phyloP scores from a whole-genome alignment of 305 asterid genomes.

The Fraxinus dipetala region DNA sequence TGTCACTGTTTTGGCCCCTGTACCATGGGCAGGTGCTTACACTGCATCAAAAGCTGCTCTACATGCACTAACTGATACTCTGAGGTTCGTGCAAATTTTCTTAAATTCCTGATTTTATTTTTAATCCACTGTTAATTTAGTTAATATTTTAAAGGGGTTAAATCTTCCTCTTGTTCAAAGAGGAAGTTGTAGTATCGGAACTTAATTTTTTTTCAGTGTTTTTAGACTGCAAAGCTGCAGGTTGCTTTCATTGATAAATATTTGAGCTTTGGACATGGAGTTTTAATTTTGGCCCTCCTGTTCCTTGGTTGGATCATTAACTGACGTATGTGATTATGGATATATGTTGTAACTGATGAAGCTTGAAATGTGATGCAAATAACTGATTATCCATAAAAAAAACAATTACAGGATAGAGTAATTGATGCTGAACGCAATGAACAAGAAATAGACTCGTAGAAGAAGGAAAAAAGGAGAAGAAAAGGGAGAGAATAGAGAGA shows the following conservation, averaged over 20 bases:
- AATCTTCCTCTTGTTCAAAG: neutral
- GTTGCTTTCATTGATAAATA: neutral
- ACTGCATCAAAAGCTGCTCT: constrained; percentile 87
- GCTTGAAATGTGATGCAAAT: neutral
- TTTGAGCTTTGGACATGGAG: neutral
- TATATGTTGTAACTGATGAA: neutral
- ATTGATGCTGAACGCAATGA: neutral
- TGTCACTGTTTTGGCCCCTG: constrained; percentile 63
- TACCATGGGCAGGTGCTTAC: constrained; percentile 83
- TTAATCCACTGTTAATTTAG: neutral
- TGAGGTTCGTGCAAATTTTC: constrained; percentile 46
- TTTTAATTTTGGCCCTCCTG: neutral
- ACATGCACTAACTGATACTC: constrained; percentile 68
- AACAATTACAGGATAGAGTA: neutral
- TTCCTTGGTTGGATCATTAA: neutral
- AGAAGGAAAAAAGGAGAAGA: neutral
- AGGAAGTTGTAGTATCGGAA: neutral
- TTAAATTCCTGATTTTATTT: neutral
- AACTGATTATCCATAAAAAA: neutral
- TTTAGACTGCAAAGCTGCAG: neutral
- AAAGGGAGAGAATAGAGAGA: neutral
- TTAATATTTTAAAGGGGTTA: neutral
- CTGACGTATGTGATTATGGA: neutral
- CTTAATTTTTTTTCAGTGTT: neutral
- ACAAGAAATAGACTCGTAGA: neutral